Base-by-base conservation (phyloP, 73 alveolate genomes). In the Uronychia setigera region DNA sequence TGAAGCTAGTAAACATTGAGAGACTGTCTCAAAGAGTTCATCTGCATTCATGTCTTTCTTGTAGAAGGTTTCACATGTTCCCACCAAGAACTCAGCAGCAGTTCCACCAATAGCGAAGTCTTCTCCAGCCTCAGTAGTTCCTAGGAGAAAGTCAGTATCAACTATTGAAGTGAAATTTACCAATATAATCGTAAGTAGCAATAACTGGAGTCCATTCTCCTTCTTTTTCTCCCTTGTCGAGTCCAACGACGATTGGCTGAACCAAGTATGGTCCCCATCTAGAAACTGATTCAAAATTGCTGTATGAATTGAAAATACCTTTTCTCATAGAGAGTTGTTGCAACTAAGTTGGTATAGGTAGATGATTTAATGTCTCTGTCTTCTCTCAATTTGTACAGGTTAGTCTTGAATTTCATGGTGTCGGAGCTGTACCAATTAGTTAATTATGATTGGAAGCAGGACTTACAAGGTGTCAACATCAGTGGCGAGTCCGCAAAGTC, bases 251-350 rank as follows among this genome's bases (percentile, higher is more conserved):
- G 35, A 97, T 94, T 33, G 99, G 99, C 9, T 92, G 91, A 19
- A 97, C 98, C 89, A 92, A 97, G 91, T 93, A 96, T 26, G 99
- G 99, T 58, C 98, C 97, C 84, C 91, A 97, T 91, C 99, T 87
- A 86, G 35, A 32, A 76, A 25, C 34, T 1, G 31, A 32, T 19
- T 28, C 13, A 59, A 78, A 58, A 59, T 11, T 9, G 5, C 29
- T 75, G 0, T 75, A 0, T 9, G 1, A 5, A 19, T 28, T 77
- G n/a, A n/a, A n/a, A n/a, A n/a, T 59, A 35, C 26, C 29, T 95
- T 60, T 91, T 95, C 79, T 95, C 98, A 88, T 97, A 97, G 74
- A 96, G 94, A 32, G 98, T 78, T 32, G 98, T 88, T 9, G 99
- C 96, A 33, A 97, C 98, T 86, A 97, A 88, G 82, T 94, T 88